Conservation (phyloP, 2,329 filamentous ascomycete genomes). For the Ophiocordyceps camponoti-leonardi region DNA sequence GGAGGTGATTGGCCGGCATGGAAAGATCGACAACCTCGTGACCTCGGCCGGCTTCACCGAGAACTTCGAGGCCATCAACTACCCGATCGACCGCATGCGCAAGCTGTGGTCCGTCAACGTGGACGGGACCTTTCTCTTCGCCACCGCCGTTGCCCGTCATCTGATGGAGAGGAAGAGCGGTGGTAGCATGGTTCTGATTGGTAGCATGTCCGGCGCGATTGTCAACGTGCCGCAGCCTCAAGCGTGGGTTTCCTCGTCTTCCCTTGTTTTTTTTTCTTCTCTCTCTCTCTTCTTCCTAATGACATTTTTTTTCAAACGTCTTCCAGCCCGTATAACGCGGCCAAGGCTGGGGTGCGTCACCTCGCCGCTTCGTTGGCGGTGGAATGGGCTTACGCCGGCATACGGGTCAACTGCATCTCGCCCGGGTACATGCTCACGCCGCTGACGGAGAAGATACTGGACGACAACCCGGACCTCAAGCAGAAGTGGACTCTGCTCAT, state of each 20-base stretch:
- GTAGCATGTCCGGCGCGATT: constrained; percentile 84
- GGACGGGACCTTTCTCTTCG: constrained; percentile 79
- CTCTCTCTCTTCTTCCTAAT: not conserved
- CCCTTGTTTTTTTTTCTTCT: not conserved
- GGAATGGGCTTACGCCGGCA: constrained; percentile 78
- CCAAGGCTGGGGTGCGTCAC: constrained; percentile 85
- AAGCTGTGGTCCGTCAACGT: constrained; percentile 94
- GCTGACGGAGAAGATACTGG: constrained; percentile 85
- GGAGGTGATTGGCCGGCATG: constrained; percentile 42
- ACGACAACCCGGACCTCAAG: constrained; percentile 81
- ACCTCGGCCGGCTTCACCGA: constrained; percentile 95
- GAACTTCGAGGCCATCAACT: constrained; percentile 83
- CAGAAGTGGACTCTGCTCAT: constrained; percentile 85
- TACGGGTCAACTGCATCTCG: constrained; percentile 88
- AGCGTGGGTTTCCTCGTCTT: constrained; percentile 40
- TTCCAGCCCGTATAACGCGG: constrained; percentile 64
- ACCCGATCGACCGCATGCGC: constrained; percentile 78
- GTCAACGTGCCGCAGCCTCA: constrained; percentile 95
- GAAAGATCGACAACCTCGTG: constrained; percentile 78
- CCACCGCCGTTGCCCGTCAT: constrained; percentile 69
- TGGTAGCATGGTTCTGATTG: constrained; percentile 87
- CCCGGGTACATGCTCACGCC: constrained; percentile 95
- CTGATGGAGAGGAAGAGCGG: constrained; percentile 64
- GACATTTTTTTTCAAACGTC: too few species aligned
- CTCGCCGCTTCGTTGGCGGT: constrained; percentile 76